These are phyloP conservation scores for Tilletia setariae DNA, from an alignment of 1,284 basidiomycete species.

Conservation along the genomic window DNA sequence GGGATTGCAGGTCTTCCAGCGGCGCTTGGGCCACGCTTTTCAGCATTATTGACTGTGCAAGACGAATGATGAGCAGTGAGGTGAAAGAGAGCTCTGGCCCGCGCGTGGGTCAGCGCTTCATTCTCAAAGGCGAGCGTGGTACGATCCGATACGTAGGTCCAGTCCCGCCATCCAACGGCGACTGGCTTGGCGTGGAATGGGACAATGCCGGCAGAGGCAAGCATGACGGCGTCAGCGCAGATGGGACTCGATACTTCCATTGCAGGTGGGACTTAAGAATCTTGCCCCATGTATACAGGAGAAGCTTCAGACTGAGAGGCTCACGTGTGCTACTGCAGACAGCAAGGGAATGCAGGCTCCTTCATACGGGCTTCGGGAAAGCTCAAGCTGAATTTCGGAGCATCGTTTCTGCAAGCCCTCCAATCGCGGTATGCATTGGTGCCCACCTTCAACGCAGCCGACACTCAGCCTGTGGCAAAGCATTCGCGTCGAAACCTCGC, in stretches of 20 bases:
- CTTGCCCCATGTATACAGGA: too few relatives aligned
- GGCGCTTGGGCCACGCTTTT: conserved; percentile 1
- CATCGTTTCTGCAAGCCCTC: conserved; percentile 72
- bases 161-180: conserved; percentile 66
- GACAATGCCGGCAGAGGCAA: conserved; percentile 79
- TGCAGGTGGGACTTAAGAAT: conserved; percentile 63
- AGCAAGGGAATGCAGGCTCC: conserved; percentile 30
- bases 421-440: conserved; percentile 39
- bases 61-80: conserved; percentile 16
- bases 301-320: too few relatives aligned
- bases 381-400: conserved; percentile 60
- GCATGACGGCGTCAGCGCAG: conserved; percentile 73
- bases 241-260: conserved; percentile 73
- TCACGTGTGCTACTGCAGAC: too few relatives aligned
- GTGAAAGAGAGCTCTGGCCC: not conserved
- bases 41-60: not conserved
- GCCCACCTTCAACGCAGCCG: not conserved
- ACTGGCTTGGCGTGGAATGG: conserved; percentile 94
- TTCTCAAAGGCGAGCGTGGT: conserved; percentile 32
- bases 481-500: conserved; percentile 33
- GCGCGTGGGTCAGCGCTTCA: conserved; percentile 33
- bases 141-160: conserved; percentile 71
- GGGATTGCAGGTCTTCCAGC: not conserved
- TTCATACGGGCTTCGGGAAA: conserved; percentile 39
- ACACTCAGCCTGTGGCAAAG: conserved; percentile 60